Base-by-base conservation (phyloP, 345 rosid species). In the Heritiera fomes region DNA sequence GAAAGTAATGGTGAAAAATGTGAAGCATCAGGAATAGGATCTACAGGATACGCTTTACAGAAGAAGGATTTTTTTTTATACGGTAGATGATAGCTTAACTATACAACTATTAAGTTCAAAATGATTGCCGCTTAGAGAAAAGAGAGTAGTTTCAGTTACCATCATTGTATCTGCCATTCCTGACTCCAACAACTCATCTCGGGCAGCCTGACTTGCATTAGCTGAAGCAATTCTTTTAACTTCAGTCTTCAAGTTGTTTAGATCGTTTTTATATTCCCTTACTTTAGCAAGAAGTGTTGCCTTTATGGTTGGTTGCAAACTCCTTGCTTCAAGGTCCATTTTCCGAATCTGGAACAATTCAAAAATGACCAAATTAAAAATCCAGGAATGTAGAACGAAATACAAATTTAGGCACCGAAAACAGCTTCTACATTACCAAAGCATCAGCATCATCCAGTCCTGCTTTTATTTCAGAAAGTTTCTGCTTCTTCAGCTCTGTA, bases 241-340 rank as follows among this genome's bases (percentile, higher is more conserved):
- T 75, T 84, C 88, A 9, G 43, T 80, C 72, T 87, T 87, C 80
- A 89, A 69, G 78, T 86, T 87, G 84, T 83, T 87, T 53, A 89
- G 78, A 70, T 87, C 87, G 43, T 81, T 69, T 68, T 84, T 89
- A 56, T 89, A 87, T 78, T 87, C 92, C 73, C 89, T 82, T 45
- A 87, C 41, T 80, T 89, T 89, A 46, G 88, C 83, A 77, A 89
- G 85, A 67, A 89, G 88, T 41, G 34, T 28, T 6, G 87, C 83
- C 82, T 89, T 87, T 18, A 80, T 66, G 46, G 64, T 83, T 17
- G 90, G 85, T 75, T 78, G 87, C 83, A 89, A 80, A 81, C 86
- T 86, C 68, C 89, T 86, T 7, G 92, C 90, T 77, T 89, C 90
- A 58, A 87, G 89, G 79, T 89, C 92, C 90, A 89, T 87, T 85